Percentiles rank a stretch among this genome's conserved stretches.
Evolutionary conservation across 306 rosid genomes (phyloP).

Genomic region (Inga leiocalycina): DNA sequence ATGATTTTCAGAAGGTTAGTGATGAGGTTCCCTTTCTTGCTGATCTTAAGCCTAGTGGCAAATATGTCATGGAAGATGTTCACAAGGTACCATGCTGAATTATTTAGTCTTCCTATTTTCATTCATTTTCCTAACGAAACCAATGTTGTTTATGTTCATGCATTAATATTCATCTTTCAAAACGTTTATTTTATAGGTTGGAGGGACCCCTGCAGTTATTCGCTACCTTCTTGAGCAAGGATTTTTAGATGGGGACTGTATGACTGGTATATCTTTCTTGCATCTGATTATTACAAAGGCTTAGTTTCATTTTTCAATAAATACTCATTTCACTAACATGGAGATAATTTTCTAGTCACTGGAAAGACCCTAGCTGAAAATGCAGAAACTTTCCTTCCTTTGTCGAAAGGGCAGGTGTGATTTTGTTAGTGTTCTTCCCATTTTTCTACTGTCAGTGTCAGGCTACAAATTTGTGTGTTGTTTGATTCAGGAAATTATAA

Average conservation of each 20-base stretch:
- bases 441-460: constrained; percentile 10
- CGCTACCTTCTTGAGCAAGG: constrained; percentile 83
- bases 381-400: constrained; percentile 70
- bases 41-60: constrained; percentile 98
- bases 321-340: constrained; percentile 32
- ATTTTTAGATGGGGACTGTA: constrained; percentile 80
- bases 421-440: constrained; percentile 24
- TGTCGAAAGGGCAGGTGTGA: constrained; percentile 80
- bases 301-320: neutral
- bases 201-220: constrained; percentile 92
- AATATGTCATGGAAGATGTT: constrained; percentile 95
- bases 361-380: constrained; percentile 92
- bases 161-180: constrained; percentile 17
- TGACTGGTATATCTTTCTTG: constrained; percentile 64
- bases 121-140: constrained; percentile 11
- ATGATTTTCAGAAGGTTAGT: constrained; percentile 97
- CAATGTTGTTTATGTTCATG: constrained; percentile 7
- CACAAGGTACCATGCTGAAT: constrained; percentile 67
- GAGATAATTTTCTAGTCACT: constrained; percentile 57
- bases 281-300: constrained; percentile 23
- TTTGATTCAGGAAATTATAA: constrained; percentile 70
- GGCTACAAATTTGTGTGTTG: constrained; percentile 22
- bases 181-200: constrained; percentile 63
- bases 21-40: constrained; percentile 91
- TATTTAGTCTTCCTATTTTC: constrained; percentile 13